Evolutionary conservation across 164 flowering plant species (phyloP), one percentile per base, ranked within the genome.

Genomic region (grape (Vitis vinifera)): DNA sequence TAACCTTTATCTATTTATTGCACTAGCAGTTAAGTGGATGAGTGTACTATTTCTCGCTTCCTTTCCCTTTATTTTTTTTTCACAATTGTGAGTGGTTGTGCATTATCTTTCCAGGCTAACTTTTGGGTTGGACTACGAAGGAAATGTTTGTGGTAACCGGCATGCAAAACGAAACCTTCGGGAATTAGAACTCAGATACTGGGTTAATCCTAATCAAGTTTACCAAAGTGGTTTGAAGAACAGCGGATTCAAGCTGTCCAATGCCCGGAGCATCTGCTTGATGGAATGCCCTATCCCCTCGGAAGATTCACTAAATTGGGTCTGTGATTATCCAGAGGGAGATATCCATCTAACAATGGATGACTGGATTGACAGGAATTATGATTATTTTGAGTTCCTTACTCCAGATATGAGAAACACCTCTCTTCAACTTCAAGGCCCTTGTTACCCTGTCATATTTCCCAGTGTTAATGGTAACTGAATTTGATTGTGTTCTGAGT

Each of bases 291-390:
- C 98, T 7, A 73, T 66, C 47, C 90, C 98, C 9, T 86, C 94
- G 4, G 97, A 91, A 29, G 98, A 95, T 72, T 70, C 82, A 9
- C 84, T 94, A 7, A 90, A 85, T 78, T 95, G 99, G 99, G 96
- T 95, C 12, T 95, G 99, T 73, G 98, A 95, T 77, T 95, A 95
- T 80, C 99, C 99, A 7, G 99, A 93, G 19, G 97, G 97, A 52
- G 92, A 90, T 30, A 86, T 95, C 51, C 89, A 77, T 61, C 73
- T 93, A 59, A 77, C 86, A 9, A 63, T 81, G 66, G 87, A 87
- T 72, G 91, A 89, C 19, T 95, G 99, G 97, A 90, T 95, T 51
- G 93, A 95, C 70, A 84, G 91, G 70, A 90, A 90, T 71, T 93
- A 93, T 71, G 97, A 93, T 76, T 95, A 91, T 75, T 95, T 79